Evolutionary conservation across 2,329 filamentous ascomycete species (phyloP), one percentile per base, ranked within the genome.

Genomic region (Ophiobolus disseminans): DNA sequence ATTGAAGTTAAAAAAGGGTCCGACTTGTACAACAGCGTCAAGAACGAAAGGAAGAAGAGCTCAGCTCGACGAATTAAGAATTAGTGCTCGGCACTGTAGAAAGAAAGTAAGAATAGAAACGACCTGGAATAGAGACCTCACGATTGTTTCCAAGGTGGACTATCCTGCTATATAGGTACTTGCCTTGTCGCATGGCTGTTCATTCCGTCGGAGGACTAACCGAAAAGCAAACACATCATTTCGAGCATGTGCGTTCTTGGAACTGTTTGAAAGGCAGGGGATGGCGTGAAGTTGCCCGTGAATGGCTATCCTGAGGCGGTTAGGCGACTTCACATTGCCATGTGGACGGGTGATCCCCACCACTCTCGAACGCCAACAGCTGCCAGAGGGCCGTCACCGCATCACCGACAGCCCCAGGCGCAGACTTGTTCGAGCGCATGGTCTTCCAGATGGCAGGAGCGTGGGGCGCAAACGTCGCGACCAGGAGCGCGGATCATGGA

Each of bases 61-160:
- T 48, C 58, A 56, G 55, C 60, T 63, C 58, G 50, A 47, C 46
- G 37, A 45, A 62, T 57, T 53, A 60, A 56, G 45, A 45, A 56
- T 39, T 57, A 58, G 56, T 58, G 62, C 58, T 50, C 62, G 53
- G 58, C 60, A 62, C 62, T 55, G 38, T 48, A 48, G 50, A 58
- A 45, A 41, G 44, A 56, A 55, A 47, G 39, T 48, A 52, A 38
- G 32, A n/a, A n/a, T n/a, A n/a, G 47, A 57, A 46, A 47, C 2
- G 25, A 34, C 19, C 26, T 44, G 46, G 46, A 42, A 37, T 36
- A 45, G n/a, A n/a, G n/a, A 31, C 25, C 40, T 50, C 35, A 47
- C 39, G 34, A 50, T 9, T 39, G 37, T 14, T 39, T 38, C 40
- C 30, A 32, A 32, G 23, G 25, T 25, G 9, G 41, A 38, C 31